Evolutionary conservation across 2,329 filamentous ascomycete species (phyloP).

Genomic region (Cercospora sp.): DNA sequence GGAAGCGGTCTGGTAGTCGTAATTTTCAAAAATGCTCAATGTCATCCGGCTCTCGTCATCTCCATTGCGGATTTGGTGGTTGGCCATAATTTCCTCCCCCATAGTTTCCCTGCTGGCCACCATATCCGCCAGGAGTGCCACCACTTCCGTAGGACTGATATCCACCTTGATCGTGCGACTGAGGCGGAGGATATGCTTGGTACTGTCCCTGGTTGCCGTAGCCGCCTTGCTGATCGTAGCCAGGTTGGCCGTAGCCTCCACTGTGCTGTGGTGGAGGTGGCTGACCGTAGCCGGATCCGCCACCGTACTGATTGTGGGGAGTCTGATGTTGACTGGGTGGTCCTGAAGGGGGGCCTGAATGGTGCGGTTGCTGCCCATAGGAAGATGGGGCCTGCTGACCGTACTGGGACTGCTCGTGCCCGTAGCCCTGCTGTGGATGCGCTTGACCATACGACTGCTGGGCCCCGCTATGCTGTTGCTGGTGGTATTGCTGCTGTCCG

Average conservation of each 20-base stretch:
- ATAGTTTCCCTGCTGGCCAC: conserved; percentile 28
- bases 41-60: conserved; percentile 15
- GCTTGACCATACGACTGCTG: conserved; percentile 17
- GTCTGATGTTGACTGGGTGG: conserved; percentile 24
- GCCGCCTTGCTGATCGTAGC: conserved; percentile 21
- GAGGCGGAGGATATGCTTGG: conserved; percentile 23
- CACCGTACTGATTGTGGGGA: conserved; percentile 24
- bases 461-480: conserved; percentile 18
- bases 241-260: conserved; percentile 19
- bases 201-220: conserved; percentile 20
- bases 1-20: conserved; percentile 3
- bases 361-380: conserved; percentile 23
- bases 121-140: conserved; percentile 24
- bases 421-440: conserved; percentile 30
- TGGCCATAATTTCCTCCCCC: conserved; percentile 27
- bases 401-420: conserved; percentile 30
- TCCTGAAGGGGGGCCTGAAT: conserved; percentile 13
- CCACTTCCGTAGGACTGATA: conserved; percentile 26
- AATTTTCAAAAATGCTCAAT: neutral
- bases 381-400: conserved; percentile 25
- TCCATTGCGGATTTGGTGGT: conserved; percentile 35
- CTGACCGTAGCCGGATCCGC: conserved; percentile 20
- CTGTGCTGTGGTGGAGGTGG: conserved; percentile 19
- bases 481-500: conserved; percentile 25
- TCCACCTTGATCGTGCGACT: conserved; percentile 27